phyloP scores from a whole-genome alignment of 2,329 filamentous ascomycete genomes.

The Neonectria coccinea region DNA sequence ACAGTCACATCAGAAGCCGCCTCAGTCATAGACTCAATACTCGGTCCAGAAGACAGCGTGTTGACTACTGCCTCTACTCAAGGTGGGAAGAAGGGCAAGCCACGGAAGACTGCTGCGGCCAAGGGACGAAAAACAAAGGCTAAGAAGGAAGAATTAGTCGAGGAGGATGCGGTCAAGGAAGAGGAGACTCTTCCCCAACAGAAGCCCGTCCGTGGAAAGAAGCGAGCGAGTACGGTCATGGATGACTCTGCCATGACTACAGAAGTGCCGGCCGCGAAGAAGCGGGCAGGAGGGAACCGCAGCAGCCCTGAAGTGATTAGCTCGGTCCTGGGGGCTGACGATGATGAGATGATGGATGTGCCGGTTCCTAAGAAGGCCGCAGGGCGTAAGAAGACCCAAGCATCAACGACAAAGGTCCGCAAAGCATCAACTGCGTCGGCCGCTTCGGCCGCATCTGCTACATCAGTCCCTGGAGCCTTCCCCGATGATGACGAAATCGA shows the following conservation, averaged over 20 bases:
- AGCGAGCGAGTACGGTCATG: slow-evolving; percentile 71
- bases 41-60: slow-evolving; percentile 68
- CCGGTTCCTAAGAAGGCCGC: slow-evolving; percentile 45
- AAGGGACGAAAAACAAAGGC: slow-evolving; percentile 50
- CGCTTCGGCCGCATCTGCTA: slow-evolving; percentile 61
- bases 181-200: slow-evolving; percentile 37
- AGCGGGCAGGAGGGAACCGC: slow-evolving; percentile 65
- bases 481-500: slow-evolving; percentile 75
- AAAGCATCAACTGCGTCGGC: slow-evolving; percentile 54
- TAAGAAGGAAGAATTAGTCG: slow-evolving; percentile 66
- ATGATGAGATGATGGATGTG: slow-evolving; percentile 55
- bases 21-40: slow-evolving; percentile 61
- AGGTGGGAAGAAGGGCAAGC: slow-evolving; percentile 67
- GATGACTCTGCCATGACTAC: slow-evolving; percentile 59
- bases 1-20: slow-evolving; percentile 63
- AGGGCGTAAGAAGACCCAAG: slow-evolving; percentile 54
- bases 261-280: slow-evolving; percentile 68
- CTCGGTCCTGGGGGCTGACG: slow-evolving; percentile 52
- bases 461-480: slow-evolving; percentile 54
- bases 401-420: slow-evolving; percentile 54
- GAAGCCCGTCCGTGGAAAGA: slow-evolving; percentile 66
- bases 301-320: slow-evolving; percentile 59
- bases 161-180: slow-evolving; percentile 51
- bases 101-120: slow-evolving; percentile 62
- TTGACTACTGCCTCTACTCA: slow-evolving; percentile 70